Conservation (phyloP, 441 rosid species). For the Eruca vesicaria region DNA sequence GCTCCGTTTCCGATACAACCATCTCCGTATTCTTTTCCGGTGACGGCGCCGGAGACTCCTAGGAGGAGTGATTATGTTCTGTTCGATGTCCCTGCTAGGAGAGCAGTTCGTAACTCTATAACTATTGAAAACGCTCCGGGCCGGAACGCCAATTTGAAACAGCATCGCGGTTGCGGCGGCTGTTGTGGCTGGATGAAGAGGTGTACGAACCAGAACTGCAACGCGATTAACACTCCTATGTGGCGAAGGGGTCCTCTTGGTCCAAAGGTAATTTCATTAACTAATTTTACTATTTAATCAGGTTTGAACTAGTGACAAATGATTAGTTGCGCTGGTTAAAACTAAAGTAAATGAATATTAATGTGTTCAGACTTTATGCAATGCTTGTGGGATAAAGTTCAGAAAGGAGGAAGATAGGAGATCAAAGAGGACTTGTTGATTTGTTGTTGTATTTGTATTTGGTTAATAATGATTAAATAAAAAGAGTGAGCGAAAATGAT, state of each 20-base stretch:
- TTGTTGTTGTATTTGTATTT: neutral
- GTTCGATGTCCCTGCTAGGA: constrained; percentile 28
- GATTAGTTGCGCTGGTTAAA: neutral
- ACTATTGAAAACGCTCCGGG: neutral
- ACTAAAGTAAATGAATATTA: neutral
- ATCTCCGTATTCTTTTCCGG: neutral
- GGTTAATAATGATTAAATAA: neutral
- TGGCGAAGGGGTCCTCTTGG: constrained; percentile 42
- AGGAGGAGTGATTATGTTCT: constrained; percentile 11
- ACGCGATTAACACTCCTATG: constrained; percentile 27
- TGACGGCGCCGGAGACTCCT: neutral
- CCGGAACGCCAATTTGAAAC: neutral
- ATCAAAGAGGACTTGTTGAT: neutral
- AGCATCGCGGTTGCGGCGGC: neutral
- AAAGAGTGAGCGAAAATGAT: neutral
- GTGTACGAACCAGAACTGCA: constrained; percentile 33
- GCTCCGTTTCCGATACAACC: constrained; percentile 12
- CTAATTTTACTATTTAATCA: neutral
- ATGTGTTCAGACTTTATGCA: constrained; percentile 32
- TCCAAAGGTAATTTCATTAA: constrained; percentile 23
- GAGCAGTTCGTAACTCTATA: constrained; percentile 1
- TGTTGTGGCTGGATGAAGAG: neutral
- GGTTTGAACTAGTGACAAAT: neutral
- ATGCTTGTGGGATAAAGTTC: constrained; percentile 40
- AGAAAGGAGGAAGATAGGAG: constrained; percentile 33